phyloP scores from a whole-genome alignment of 192 early-diverging fungal species.

The Haplosporangium gracile region DNA sequence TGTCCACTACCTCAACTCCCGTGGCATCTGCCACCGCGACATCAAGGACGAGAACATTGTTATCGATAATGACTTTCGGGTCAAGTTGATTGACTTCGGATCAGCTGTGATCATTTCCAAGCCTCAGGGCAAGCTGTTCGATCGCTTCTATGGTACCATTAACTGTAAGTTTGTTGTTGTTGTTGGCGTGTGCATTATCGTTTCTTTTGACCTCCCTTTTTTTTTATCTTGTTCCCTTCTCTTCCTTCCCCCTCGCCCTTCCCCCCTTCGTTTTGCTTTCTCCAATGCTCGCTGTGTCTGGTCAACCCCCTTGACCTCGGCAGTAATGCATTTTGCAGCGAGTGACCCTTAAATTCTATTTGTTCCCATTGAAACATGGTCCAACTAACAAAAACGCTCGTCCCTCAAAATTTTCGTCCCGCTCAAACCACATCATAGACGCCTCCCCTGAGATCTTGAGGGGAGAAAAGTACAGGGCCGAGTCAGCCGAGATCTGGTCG shows the following conservation, averaged over 20 bases:
- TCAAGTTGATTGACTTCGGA: slow-evolving; percentile 81
- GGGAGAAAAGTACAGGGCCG: slow-evolving; percentile 72
- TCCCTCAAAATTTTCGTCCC: slow-evolving; percentile 57
- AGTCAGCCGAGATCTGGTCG: slow-evolving; percentile 80
- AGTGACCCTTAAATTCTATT: slow-evolving; percentile 79
- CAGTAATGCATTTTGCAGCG: neutral
- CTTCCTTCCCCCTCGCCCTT: neutral
- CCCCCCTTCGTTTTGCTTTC: neutral
- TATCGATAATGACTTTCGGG: slow-evolving; percentile 67
- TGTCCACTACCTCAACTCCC: slow-evolving; percentile 71
- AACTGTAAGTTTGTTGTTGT: slow-evolving; percentile 57
- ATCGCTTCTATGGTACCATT: slow-evolving; percentile 74
- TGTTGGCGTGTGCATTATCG: no score
- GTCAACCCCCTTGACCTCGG: neutral
- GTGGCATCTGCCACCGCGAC: slow-evolving; percentile 81
- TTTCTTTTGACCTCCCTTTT: neutral
- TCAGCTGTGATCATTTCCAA: slow-evolving; percentile 67
- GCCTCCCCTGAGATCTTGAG: slow-evolving; percentile 76
- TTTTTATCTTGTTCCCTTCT: neutral
- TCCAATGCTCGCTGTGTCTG: slow-evolving; percentile 40
- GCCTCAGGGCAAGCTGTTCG: slow-evolving; percentile 58
- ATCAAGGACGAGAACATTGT: slow-evolving; percentile 87
- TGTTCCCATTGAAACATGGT: slow-evolving; percentile 54
- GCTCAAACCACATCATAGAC: slow-evolving; percentile 59
- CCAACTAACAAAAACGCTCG: neutral